These are phyloP conservation scores for Sodiomyces alkalinus DNA, from an alignment of 2,329 filamentous ascomycete species.

Conservation along the genomic window DNA sequence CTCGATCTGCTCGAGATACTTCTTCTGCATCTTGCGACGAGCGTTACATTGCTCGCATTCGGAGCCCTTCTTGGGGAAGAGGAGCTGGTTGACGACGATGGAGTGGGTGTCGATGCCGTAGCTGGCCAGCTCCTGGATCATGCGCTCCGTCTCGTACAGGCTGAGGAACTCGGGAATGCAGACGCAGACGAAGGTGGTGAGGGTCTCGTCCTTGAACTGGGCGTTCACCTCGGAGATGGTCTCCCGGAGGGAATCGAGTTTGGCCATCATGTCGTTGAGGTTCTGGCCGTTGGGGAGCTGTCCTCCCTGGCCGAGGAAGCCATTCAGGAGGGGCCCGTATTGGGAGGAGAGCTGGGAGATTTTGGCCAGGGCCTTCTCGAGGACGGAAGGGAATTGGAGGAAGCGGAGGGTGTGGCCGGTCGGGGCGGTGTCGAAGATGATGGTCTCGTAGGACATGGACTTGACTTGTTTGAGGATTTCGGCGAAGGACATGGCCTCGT, in stretches of 20 bases:
- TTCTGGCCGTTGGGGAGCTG: slow-evolving; percentile 80
- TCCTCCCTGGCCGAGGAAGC: slow-evolving; percentile 66
- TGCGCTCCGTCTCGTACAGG: slow-evolving; percentile 96
- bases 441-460: slow-evolving; percentile 94
- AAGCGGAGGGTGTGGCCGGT: slow-evolving; percentile 97
- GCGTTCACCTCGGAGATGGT: slow-evolving; percentile 93
- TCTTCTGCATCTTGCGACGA: slow-evolving; percentile 95
- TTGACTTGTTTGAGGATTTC: slow-evolving; percentile 99
- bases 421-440: slow-evolving; percentile 97
- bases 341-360: slow-evolving; percentile 85
- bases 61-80: slow-evolving; percentile 78
- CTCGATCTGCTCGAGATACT: slow-evolving; percentile 97
- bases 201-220: slow-evolving; percentile 92
- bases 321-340: slow-evolving; percentile 91
- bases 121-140: slow-evolving; percentile 93
- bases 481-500: slow-evolving; percentile 99
- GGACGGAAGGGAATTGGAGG: slow-evolving; percentile 92
- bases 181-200: slow-evolving; percentile 96
- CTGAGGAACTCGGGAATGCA: slow-evolving; percentile 96
- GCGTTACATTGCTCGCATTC: slow-evolving; percentile 92
- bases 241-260: slow-evolving; percentile 83
- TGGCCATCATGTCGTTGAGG: slow-evolving; percentile 80
- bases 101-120: slow-evolving; percentile 94
- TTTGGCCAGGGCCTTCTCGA: slow-evolving; percentile 97
- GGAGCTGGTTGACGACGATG: slow-evolving; percentile 94